Percentiles rank a stretch among this genome's conserved stretches.
phyloP scores from a whole-genome alignment of 106 monocot species.

The Dendrobium officinale region DNA sequence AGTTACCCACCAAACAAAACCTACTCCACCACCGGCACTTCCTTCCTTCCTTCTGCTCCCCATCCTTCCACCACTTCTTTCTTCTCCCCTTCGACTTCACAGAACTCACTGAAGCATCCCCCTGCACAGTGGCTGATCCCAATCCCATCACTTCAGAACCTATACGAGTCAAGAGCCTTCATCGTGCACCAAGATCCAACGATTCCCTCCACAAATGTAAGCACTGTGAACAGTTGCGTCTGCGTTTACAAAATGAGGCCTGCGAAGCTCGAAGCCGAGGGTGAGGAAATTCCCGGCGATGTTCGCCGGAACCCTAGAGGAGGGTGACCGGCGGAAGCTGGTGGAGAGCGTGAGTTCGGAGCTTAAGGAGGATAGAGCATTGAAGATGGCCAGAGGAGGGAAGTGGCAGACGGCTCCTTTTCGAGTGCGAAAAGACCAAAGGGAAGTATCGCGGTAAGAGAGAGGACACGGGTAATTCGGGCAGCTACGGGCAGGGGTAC shows the following conservation, averaged over 20 bases:
- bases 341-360: not conserved
- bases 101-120: not conserved
- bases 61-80: not conserved
- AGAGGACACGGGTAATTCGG: not conserved
- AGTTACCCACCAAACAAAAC: not conserved
- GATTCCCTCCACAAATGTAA: not conserved
- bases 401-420: not conserved
- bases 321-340: not conserved
- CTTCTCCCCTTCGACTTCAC: conserved; percentile 1
- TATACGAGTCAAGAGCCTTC: not conserved
- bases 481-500: not conserved
- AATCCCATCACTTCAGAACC: conserved; percentile 1
- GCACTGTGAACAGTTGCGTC: not conserved
- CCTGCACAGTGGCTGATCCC: not conserved
- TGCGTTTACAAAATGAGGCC: not conserved
- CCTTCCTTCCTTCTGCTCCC: not conserved
- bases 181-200: not conserved
- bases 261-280: not conserved
- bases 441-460: not conserved
- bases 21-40: not conserved
- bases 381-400: not conserved
- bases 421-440: not conserved
- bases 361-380: not conserved
- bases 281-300: not conserved
- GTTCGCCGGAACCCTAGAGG: not conserved